These are phyloP conservation scores for Aspergillus neotritici DNA, from an alignment of 2,329 filamentous ascomycete species.

Conservation along the genomic window DNA sequence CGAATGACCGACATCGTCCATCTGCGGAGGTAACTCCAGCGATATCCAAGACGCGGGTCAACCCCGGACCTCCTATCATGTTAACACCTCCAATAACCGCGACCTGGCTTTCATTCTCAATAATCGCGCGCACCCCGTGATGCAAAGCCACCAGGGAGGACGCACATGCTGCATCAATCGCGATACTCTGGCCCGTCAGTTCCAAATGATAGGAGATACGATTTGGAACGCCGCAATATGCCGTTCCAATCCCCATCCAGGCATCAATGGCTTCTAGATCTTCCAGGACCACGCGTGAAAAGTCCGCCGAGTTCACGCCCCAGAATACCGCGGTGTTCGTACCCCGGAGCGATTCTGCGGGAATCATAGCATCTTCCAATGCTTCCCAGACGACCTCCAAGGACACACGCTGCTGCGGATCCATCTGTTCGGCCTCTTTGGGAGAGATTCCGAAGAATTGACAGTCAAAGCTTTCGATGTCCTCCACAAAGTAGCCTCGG, in stretches of 20 bases:
- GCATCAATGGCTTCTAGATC: conserved; percentile 35
- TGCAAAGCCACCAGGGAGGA: conserved; percentile 20
- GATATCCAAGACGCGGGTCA: conserved; percentile 26
- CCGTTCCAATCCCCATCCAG: conserved; percentile 39
- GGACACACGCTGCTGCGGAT: conserved; percentile 25
- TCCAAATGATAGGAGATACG: conserved; percentile 22
- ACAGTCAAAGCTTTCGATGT: conserved; percentile 25
- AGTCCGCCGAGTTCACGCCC: conserved; percentile 34
- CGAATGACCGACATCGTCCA: conserved; percentile 29
- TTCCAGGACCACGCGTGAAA: conserved; percentile 32
- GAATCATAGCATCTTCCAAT: conserved; percentile 19
- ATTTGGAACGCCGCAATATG: conserved; percentile 30
- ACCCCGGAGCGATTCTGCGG: conserved; percentile 16
- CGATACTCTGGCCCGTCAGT: conserved; percentile 18
- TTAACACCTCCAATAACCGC: conserved; percentile 29
- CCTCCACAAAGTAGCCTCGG: conserved; percentile 28
- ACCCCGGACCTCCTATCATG: conserved; percentile 26
- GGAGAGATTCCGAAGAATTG: conserved; percentile 26
- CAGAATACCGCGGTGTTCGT: conserved; percentile 27
- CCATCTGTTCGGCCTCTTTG: conserved; percentile 24
- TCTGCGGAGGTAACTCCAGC: conserved; percentile 25
- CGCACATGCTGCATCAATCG: conserved; percentile 23
- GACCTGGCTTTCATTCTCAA: conserved; percentile 10
- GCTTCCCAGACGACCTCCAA: conserved; percentile 22
- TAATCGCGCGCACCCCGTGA: conserved; percentile 12